phyloP scores from a whole-genome alignment of 306 rosid species.

The Corylus heterophylla region DNA sequence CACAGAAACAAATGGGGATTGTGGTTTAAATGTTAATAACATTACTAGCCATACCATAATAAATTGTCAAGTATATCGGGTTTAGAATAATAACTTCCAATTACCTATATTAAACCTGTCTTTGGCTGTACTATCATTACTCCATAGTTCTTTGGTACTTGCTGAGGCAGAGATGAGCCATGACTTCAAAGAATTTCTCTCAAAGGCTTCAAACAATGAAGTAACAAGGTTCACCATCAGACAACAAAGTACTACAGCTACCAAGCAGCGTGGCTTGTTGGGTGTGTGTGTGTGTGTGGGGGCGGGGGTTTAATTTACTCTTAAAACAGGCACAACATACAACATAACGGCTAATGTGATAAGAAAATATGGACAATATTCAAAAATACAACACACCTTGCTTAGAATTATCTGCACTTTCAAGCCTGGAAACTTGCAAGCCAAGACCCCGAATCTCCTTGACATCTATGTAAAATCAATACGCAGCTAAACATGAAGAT shows the following conservation, averaged over 20 bases:
- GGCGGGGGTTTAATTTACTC: constrained; percentile 4
- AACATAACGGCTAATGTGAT: constrained; percentile 10
- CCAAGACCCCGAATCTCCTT: constrained; percentile 96
- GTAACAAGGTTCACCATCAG: constrained; percentile 23
- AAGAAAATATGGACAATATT: not conserved
- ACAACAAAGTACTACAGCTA: constrained; percentile 20
- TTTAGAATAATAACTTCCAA: constrained; percentile 20
- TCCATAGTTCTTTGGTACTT: constrained; percentile 37
- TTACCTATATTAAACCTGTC: constrained; percentile 37
- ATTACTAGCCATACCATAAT: not conserved
- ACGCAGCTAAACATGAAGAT: constrained; percentile 23
- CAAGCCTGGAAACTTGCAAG: constrained; percentile 89
- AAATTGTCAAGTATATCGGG: not conserved
- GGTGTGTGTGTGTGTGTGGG: no score
- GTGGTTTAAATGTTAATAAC: not conserved
- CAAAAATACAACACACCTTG: constrained; percentile 50
- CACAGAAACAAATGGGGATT: not conserved
- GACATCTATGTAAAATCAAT: constrained; percentile 57
- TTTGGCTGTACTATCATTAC: constrained; percentile 2
- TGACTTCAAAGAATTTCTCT: constrained; percentile 55
- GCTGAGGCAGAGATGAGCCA: constrained; percentile 71
- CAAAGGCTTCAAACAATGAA: constrained; percentile 43
- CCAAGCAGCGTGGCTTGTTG: not conserved
- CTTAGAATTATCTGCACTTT: constrained; percentile 59
- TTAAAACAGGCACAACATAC: constrained; percentile 9